Percentiles rank a stretch among this genome's conserved stretches.
These are phyloP conservation scores for Amauroascus niger DNA, from an alignment of 2,329 filamentous ascomycete genomes.

Conservation along the genomic window DNA sequence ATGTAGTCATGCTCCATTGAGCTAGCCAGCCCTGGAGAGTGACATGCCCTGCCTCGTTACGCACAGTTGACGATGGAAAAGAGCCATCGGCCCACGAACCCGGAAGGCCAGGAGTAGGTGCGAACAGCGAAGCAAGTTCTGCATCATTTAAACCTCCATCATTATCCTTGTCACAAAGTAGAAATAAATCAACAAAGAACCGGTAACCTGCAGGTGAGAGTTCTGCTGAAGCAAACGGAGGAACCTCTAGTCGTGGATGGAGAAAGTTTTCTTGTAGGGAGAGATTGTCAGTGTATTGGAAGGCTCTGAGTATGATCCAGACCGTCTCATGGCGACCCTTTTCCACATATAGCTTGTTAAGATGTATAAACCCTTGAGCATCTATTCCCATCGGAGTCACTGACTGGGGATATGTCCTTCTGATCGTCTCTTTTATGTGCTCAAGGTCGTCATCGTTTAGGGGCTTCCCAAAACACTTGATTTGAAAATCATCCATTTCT, in stretches of 20 bases:
- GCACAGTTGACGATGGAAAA: constrained; percentile 87
- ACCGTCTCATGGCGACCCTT: constrained; percentile 97
- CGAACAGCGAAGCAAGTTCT: constrained; percentile 78
- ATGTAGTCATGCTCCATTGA: constrained; percentile 99
- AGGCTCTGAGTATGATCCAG: constrained; percentile 91
- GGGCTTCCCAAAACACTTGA: constrained; percentile 82
- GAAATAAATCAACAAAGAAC: constrained; percentile 93
- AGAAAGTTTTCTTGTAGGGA: constrained; percentile 85
- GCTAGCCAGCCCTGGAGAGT: constrained; percentile 96
- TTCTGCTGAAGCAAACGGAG: constrained; percentile 84
- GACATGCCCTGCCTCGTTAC: constrained; percentile 89
- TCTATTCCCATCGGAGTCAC: constrained; percentile 64
- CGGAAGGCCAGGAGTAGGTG: constrained; percentile 83
- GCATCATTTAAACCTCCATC: constrained; percentile 83
- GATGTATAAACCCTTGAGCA: constrained; percentile 69
- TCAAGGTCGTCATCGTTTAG: constrained; percentile 70
- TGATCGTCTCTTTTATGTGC: constrained; percentile 83
- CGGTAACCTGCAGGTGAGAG: constrained; percentile 88
- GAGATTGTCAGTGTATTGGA: constrained; percentile 91
- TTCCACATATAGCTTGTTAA: constrained; percentile 94
- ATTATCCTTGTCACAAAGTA: constrained; percentile 94
- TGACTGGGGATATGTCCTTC: constrained; percentile 55
- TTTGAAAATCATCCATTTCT: constrained; percentile 85
- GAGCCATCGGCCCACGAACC: constrained; percentile 76
- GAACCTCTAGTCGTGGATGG: constrained; percentile 87